Conservation (phyloP, 2,329 filamentous ascomycete species). For the Didymella segeticola region DNA sequence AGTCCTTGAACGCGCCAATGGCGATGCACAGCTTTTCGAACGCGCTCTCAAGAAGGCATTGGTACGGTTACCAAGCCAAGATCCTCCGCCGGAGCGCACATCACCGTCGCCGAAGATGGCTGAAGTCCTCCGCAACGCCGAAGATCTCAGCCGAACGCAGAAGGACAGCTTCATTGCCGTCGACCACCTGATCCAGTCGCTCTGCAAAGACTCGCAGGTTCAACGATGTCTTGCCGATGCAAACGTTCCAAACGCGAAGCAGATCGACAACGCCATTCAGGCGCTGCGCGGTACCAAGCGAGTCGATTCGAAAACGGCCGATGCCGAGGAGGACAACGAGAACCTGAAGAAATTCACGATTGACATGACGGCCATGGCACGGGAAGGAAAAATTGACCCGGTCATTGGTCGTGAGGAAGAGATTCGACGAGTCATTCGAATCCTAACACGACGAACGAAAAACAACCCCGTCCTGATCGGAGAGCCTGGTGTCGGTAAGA, state of each 20-base stretch:
- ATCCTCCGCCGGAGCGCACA: conserved; percentile 89
- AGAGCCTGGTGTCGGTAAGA: conserved; percentile 98
- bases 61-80: conserved; percentile 90
- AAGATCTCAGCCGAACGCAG: conserved; percentile 94
- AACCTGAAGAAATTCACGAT: conserved; percentile 98
- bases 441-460: conserved; percentile 91
- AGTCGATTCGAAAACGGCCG: conserved; percentile 95
- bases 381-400: conserved; percentile 96
- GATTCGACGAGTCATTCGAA: conserved; percentile 88
- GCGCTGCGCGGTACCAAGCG: conserved; percentile 90
- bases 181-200: conserved; percentile 87
- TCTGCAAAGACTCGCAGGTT: conserved; percentile 79
- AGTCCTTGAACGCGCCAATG: conserved; percentile 91
- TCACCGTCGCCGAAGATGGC: conserved; percentile 82
- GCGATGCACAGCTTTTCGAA: conserved; percentile 88
- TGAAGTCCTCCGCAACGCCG: conserved; percentile 81
- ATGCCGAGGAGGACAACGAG: conserved; percentile 90
- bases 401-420: conserved; percentile 97
- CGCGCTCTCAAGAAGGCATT: conserved; percentile 89
- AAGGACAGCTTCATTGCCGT: conserved; percentile 95
- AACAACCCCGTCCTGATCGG: conserved; percentile 99
- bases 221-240: conserved; percentile 79
- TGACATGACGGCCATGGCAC: conserved; percentile 95
- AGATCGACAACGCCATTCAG: conserved; percentile 88
- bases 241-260: conserved; percentile 89